These are phyloP conservation scores for Hymenoscyphus fructigenus DNA, from an alignment of 2,329 filamentous ascomycete genomes.

Conservation along the genomic window DNA sequence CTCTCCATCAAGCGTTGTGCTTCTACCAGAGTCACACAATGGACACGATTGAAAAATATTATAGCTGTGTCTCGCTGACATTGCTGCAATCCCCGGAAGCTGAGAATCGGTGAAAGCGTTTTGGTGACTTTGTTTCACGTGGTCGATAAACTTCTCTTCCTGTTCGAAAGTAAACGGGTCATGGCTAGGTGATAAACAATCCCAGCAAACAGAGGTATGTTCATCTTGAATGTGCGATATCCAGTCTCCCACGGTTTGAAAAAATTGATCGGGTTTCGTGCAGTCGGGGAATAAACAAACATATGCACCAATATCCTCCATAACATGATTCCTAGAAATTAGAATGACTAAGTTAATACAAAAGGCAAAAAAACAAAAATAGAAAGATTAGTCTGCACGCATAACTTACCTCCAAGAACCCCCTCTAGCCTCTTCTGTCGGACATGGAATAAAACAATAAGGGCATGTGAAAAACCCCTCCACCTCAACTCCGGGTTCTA, in stretches of 20 bases:
- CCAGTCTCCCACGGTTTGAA: background rate
- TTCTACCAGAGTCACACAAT: background rate
- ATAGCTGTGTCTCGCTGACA: background rate
- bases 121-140: background rate
- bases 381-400: background rate
- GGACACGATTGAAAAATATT: background rate
- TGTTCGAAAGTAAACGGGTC: background rate
- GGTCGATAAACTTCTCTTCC: background rate
- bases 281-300: background rate
- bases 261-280: background rate
- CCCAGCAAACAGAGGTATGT: background rate
- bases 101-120: background rate
- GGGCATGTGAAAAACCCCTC: background rate
- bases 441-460: constrained; percentile 3
- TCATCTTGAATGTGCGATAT: background rate
- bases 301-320: background rate
- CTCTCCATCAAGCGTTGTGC: background rate
- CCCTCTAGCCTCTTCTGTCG: background rate
- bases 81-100: background rate
- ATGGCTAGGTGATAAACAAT: background rate
- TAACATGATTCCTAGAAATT: background rate
- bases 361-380: background rate
- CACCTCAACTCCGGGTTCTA: background rate
- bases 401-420: background rate
- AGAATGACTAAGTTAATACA: no score